Evolutionary conservation across 768 basidiomycete genomes (phyloP).

Genomic region (Boletus sensibilis): DNA sequence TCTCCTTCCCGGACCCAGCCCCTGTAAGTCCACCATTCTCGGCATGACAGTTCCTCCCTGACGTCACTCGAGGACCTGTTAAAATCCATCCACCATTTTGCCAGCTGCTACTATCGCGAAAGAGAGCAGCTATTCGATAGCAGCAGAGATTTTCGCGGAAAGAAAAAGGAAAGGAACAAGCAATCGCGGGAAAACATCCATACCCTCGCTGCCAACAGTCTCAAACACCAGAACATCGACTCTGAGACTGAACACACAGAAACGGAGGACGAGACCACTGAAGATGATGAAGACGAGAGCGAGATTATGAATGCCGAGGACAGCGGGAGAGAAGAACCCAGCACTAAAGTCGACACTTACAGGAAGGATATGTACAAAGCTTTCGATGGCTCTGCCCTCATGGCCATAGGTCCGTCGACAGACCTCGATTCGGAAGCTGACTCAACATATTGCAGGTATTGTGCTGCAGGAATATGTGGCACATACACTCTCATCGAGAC

Average conservation of each 20-base stretch:
- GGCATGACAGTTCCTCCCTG: background rate
- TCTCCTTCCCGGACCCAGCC: constrained; percentile 41
- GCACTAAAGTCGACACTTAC: constrained; percentile 6
- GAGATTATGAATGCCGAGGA: constrained; percentile 10
- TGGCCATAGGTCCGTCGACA: constrained; percentile 59
- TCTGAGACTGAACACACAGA: constrained; percentile 14
- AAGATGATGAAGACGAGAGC: constrained; percentile 17
- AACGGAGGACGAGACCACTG: constrained; percentile 13
- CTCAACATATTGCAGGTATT: constrained; percentile 47
- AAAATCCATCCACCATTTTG: constrained; percentile 51
- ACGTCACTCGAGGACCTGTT: constrained; percentile 45
- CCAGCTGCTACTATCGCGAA: constrained; percentile 58
- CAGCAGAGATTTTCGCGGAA: constrained; percentile 45
- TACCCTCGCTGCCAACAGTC: constrained; percentile 14
- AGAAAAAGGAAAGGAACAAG: constrained; percentile 36
- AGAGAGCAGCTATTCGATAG: constrained; percentile 57
- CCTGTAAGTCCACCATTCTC: constrained; percentile 41
- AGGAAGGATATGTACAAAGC: constrained; percentile 69
- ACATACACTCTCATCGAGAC: constrained; percentile 20
- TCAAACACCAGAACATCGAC: background rate
- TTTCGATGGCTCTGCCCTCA: constrained; percentile 69
- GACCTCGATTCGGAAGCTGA: background rate
- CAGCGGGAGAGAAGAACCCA: constrained; percentile 2
- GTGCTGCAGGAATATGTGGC: constrained; percentile 66
- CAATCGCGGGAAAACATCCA: constrained; percentile 22